A percentile compares a stretch with the other conserved stretches of the same genome.
Conservation (phyloP, 345 rosid genomes). For the Balakata baccata region DNA sequence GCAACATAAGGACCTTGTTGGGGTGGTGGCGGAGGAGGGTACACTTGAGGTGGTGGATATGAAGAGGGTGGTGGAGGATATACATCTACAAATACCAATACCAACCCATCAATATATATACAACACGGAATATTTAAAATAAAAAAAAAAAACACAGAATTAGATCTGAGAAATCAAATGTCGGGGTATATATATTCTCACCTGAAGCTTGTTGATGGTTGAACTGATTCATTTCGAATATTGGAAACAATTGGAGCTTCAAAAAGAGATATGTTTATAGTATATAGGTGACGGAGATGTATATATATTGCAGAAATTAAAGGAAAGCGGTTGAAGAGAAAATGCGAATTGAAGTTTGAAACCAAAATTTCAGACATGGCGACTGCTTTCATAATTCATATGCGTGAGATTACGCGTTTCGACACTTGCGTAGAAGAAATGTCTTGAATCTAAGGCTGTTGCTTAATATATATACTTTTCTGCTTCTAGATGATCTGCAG, state of each 20-base stretch:
- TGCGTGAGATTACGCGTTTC: neutral
- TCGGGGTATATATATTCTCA: neutral
- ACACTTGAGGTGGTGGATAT: neutral
- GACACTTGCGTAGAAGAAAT: no score
- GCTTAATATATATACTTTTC: no score
- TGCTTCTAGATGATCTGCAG: no score
- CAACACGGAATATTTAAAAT: no score
- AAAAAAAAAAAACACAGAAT: no score
- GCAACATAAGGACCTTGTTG: constrained; percentile 24
- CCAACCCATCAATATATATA: no score
- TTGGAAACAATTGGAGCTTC: neutral
- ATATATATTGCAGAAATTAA: neutral
- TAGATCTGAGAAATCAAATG: no score
- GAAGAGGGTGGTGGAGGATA: no score
- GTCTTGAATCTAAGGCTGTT: no score
- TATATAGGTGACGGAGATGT: neutral
- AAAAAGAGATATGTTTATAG: neutral
- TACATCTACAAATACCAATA: no score
- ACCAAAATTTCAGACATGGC: neutral
- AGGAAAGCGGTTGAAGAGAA: neutral
- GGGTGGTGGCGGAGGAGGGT: constrained; percentile 12
- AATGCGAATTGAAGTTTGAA: neutral
- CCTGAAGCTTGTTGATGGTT: constrained; percentile 12
- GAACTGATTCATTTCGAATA: neutral
- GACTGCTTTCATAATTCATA: neutral